These are phyloP conservation scores for Aspergillus egyptiacus DNA, from an alignment of 495 filamentous ascomycete genomes.

Conservation along the genomic window DNA sequence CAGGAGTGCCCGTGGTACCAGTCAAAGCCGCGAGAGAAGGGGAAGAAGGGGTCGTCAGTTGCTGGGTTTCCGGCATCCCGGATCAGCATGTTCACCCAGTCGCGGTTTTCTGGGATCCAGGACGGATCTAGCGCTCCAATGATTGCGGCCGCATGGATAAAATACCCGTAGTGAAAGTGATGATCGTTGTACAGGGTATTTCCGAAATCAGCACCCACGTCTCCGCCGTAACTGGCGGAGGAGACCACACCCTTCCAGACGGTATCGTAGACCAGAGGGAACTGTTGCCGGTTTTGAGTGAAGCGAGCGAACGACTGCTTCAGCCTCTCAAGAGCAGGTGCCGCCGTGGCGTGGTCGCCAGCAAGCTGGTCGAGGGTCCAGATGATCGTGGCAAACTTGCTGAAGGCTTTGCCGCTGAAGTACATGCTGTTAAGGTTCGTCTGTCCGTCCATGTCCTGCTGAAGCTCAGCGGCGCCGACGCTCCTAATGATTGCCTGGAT, in stretches of 20 bases:
- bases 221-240: slow-evolving; percentile 71
- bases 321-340: slow-evolving; percentile 57
- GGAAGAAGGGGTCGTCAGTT: slow-evolving; percentile 66
- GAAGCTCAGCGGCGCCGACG: slow-evolving; percentile 59
- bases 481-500: slow-evolving; percentile 50
- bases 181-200: slow-evolving; percentile 92
- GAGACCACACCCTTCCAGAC: slow-evolving; percentile 86
- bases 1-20: slow-evolving; percentile 96
- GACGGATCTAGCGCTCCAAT: slow-evolving; percentile 72
- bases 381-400: slow-evolving; percentile 75
- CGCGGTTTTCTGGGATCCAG: slow-evolving; percentile 69
- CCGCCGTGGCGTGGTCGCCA: slow-evolving; percentile 52
- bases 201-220: slow-evolving; percentile 70
- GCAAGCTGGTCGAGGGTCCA: slow-evolving; percentile 64
- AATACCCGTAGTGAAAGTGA: slow-evolving; percentile 90
- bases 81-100: slow-evolving; percentile 74
- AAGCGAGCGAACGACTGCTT: slow-evolving; percentile 75
- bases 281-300: slow-evolving; percentile 67
- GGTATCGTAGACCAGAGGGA: slow-evolving; percentile 72
- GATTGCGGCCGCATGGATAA: slow-evolving; percentile 81
- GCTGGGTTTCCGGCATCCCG: slow-evolving; percentile 76
- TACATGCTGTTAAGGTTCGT: slow-evolving; percentile 87
- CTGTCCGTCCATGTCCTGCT: slow-evolving; percentile 63
- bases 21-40: slow-evolving; percentile 81
- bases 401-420: slow-evolving; percentile 86